phyloP scores from a whole-genome alignment of 2,329 filamentous ascomycete species.

The Cytospora piceae region DNA sequence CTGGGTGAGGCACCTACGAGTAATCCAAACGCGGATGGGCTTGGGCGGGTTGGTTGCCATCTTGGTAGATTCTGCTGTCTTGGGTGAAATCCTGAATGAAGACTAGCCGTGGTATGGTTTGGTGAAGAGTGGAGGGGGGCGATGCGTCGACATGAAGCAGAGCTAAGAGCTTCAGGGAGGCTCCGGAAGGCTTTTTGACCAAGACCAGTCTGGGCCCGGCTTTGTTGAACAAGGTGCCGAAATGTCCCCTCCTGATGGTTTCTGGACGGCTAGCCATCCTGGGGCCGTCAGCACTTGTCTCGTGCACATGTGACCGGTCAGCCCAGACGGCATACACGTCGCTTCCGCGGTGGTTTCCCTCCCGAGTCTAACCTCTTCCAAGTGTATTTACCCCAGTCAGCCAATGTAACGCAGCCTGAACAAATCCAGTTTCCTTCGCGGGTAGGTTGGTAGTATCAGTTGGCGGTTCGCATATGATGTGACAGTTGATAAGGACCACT shows the following conservation, averaged over 20 bases:
- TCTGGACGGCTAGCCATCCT: too few relatives aligned
- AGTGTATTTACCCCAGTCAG: too few relatives aligned
- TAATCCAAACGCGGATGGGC: slow-evolving; percentile 12
- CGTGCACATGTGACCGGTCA: background rate
- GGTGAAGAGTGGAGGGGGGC: background rate
- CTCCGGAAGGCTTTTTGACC: background rate
- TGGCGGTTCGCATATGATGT: background rate
- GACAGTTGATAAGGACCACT: background rate
- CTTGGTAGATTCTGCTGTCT: background rate
- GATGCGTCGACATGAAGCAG: background rate
- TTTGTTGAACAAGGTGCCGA: too few relatives aligned
- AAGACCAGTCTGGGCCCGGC: background rate
- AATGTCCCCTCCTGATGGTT: too few relatives aligned
- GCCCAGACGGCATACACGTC: background rate
- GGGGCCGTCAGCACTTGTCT: background rate
- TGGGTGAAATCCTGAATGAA: background rate
- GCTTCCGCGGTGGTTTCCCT: background rate
- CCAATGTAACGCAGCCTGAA: too few relatives aligned
- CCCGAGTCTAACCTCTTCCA: background rate
- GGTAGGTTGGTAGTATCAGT: background rate
- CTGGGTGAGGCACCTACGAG: background rate
- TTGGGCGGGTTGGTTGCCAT: slow-evolving; percentile 1
- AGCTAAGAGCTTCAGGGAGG: background rate
- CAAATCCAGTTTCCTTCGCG: background rate
- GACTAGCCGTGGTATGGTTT: background rate